Percentiles rank a stretch among this genome's conserved stretches.
phyloP scores from a whole-genome alignment of 495 filamentous ascomycete species.

The Aspergillus sclerotiicarbonarius region DNA sequence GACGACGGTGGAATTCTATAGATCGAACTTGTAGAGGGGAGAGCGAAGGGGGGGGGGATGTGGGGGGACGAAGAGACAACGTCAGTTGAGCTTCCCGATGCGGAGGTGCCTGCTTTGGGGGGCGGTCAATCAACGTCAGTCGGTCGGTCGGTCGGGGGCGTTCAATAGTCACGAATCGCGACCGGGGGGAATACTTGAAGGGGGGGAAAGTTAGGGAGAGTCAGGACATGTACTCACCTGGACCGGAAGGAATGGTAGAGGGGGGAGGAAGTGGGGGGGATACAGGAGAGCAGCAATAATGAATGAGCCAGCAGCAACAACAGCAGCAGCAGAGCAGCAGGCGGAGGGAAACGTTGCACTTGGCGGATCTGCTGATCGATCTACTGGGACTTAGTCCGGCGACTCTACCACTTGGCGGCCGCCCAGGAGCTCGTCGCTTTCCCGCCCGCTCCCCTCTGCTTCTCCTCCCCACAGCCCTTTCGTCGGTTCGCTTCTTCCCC shows the following conservation, averaged over 20 bases:
- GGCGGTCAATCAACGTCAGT: slow-evolving; percentile 6
- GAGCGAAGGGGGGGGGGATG: slow-evolving; percentile 16
- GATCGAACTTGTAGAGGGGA: slow-evolving; percentile 21
- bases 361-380: slow-evolving; percentile 12
- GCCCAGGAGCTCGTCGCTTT: slow-evolving; percentile 21
- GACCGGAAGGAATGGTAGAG: not conserved
- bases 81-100: slow-evolving; percentile 20
- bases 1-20: slow-evolving; percentile 29
- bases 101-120: slow-evolving; percentile 12
- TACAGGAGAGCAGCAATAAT: slow-evolving; percentile 5
- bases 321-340: too few species aligned
- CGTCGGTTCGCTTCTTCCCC: not conserved
- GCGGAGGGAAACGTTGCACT: slow-evolving; percentile 15
- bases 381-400: slow-evolving; percentile 2
- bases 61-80: slow-evolving; percentile 3
- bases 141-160: too few species aligned
- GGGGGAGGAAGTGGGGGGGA: slow-evolving; percentile 4
- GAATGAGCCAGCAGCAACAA: not conserved
- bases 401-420: slow-evolving; percentile 23
- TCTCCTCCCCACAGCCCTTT: slow-evolving; percentile 10
- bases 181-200: too few species aligned
- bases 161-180: not conserved
- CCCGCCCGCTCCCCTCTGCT: slow-evolving; percentile 13
- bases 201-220: too few species aligned
- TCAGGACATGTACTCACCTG: slow-evolving; percentile 1